Evolutionary conservation across 2,329 filamentous ascomycete genomes (phyloP).

Genomic region (Trichophyton simii): DNA sequence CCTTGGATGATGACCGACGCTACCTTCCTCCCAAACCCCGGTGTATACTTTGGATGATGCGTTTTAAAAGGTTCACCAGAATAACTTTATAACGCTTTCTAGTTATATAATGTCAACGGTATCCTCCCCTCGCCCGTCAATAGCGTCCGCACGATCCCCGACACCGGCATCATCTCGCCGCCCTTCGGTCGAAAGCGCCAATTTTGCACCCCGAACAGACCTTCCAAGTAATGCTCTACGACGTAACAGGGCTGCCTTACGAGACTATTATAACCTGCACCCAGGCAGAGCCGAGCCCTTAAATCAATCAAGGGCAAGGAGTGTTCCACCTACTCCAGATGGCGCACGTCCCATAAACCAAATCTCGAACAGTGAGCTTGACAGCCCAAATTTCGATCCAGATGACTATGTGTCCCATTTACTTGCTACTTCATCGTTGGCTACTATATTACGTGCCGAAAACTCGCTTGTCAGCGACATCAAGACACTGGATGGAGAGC

Average conservation of each 20-base stretch:
- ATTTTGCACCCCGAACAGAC: slow-evolving; percentile 30
- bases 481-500: slow-evolving; percentile 80
- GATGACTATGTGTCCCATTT: slow-evolving; percentile 41
- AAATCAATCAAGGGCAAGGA: slow-evolving; percentile 22
- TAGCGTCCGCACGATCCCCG: slow-evolving; percentile 43
- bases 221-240: slow-evolving; percentile 31
- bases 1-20: too few species aligned
- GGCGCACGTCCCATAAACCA: slow-evolving; percentile 28
- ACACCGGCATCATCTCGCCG: slow-evolving; percentile 65
- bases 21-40: too few species aligned
- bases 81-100: too few species aligned
- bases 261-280: slow-evolving; percentile 88
- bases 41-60: too few species aligned
- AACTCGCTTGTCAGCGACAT: slow-evolving; percentile 53
- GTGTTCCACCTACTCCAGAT: slow-evolving; percentile 27
- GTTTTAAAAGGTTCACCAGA: too few species aligned
- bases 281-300: slow-evolving; percentile 29
- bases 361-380: slow-evolving; percentile 48
- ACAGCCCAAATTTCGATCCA: slow-evolving; percentile 58
- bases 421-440: slow-evolving; percentile 29
- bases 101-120: slow-evolving; percentile 42
- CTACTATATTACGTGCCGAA: slow-evolving; percentile 34
- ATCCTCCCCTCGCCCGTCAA: slow-evolving; percentile 47
- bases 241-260: slow-evolving; percentile 71
- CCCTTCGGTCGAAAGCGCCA: slow-evolving; percentile 53